phyloP scores from a whole-genome alignment of 176 grass and related monocot species.

The Guadua angustifolia region DNA sequence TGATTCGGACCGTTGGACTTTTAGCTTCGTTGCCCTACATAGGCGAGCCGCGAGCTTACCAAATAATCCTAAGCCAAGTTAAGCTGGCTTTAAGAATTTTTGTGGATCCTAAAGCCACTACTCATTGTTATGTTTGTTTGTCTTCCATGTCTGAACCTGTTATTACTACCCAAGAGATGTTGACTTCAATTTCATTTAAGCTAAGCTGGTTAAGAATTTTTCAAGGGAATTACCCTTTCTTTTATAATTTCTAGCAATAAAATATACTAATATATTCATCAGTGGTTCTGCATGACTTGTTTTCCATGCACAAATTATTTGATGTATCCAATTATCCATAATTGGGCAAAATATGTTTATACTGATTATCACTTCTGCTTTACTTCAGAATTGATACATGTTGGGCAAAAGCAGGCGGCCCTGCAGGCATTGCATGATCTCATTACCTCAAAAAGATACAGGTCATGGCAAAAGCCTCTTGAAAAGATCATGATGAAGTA shows the following conservation, averaged over 20 bases:
- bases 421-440: slow-evolving; percentile 93
- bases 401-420: slow-evolving; percentile 97
- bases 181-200: neutral
- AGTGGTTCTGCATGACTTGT: neutral
- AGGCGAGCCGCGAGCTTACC: neutral
- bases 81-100: neutral
- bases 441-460: slow-evolving; percentile 95
- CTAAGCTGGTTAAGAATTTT: neutral
- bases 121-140: neutral
- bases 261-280: neutral
- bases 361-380: slow-evolving; percentile 21
- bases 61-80: neutral
- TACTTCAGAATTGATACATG: slow-evolving; percentile 86
- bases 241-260: neutral
- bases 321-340: neutral
- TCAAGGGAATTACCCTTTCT: neutral
- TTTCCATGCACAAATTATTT: neutral
- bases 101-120: neutral
- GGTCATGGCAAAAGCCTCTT: slow-evolving; percentile 89
- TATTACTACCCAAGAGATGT: neutral
- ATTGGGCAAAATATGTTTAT: neutral
- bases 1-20: too few relatives aligned
- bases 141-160: neutral
- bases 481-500: slow-evolving; percentile 99
- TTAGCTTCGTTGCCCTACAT: too few relatives aligned